Base-by-base conservation (phyloP, 2,329 filamentous ascomycete species). In the Epichloe hybrida region DNA sequence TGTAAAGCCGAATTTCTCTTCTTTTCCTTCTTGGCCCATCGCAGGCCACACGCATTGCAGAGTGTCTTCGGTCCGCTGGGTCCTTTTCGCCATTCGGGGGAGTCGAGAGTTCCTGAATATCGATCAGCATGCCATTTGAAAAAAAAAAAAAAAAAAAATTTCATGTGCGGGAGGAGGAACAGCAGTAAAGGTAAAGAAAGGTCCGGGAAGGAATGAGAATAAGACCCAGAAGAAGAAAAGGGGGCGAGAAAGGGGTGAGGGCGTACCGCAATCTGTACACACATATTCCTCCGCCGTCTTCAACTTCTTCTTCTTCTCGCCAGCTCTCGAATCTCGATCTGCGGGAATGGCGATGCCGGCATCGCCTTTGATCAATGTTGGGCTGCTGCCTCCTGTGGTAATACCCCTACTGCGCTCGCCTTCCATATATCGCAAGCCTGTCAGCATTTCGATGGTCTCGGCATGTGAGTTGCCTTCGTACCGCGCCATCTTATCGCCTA, bases 51-150 rank as follows among this genome's bases (percentile, higher is more conserved):
- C 7, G 91, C 91, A 69, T 97, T 97, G 68, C 91, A 97, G 12
- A 97, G 71, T 8, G 91, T 96, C 68, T 97, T 96, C 1, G 90
- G 90, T 2, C 91, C 91, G 55, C 80, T 88, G 0, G 91, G 91
- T 0, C 91, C 91, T 66, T 95, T 96, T 54, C 91, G 78, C 91
- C 91, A 97, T 71, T 97, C 91, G 0, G 91, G 91, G 91, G 88
- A 95, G 62, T 96, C 90, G 40, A 94, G 75, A 0, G 88, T 96
- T 36, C 79, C 80, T 83, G 54, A 27, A 13, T n/a, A 4, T 44
- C 41, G 34, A 12, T 40, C 9, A 38, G 53, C 53, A 47, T 38
- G 9, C n/a, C 4, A 20, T 38, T 31, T 45, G 23, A 1, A 1
- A 4, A 45, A 45, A 23, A 23, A 1, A 1, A 1, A 4, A 45